phyloP scores from a whole-genome alignment of 2,329 filamentous ascomycete species.

The Macroventuria anomochaeta region DNA sequence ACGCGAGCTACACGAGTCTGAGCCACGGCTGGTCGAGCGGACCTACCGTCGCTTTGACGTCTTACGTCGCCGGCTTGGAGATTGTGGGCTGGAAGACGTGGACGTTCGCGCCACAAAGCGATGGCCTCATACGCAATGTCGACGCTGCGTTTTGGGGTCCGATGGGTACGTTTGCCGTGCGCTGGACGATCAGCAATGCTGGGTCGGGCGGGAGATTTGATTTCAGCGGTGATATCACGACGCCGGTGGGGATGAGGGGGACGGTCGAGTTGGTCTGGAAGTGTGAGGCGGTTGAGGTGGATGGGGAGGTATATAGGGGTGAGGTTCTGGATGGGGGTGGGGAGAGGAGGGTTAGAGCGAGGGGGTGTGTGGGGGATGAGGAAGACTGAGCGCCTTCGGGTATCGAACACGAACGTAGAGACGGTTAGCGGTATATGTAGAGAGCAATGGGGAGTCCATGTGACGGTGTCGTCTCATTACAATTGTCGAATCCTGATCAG shows the following conservation, averaged over 20 bases:
- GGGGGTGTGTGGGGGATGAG: not conserved
- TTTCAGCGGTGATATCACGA: not conserved
- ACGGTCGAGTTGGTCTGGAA: not conserved
- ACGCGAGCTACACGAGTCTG: constrained; percentile 45
- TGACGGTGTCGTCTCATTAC: too few relatives aligned
- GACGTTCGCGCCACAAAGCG: constrained; percentile 31
- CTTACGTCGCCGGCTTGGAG: constrained; percentile 20
- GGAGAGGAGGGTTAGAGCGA: not conserved
- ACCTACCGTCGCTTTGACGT: constrained; percentile 21
- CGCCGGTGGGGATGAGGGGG: not conserved
- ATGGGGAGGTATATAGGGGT: not conserved
- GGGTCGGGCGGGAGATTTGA: not conserved
- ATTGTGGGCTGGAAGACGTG: constrained; percentile 28
- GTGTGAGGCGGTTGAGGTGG: not conserved
- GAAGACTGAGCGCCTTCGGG: not conserved
- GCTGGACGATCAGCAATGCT: constrained; percentile 1
- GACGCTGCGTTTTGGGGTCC: constrained; percentile 26
- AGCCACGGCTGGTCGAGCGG: constrained; percentile 48
- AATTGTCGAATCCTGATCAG: too few relatives aligned
- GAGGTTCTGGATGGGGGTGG: not conserved
- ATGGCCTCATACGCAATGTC: constrained; percentile 20
- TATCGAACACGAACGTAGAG: too few relatives aligned
- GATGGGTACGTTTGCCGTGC: constrained; percentile 20
- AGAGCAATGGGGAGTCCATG: too few relatives aligned
- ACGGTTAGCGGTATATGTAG: not conserved